Evolutionary conservation across 1,284 basidiomycete genomes (phyloP).

Genomic region (Naganishia sp.): DNA sequence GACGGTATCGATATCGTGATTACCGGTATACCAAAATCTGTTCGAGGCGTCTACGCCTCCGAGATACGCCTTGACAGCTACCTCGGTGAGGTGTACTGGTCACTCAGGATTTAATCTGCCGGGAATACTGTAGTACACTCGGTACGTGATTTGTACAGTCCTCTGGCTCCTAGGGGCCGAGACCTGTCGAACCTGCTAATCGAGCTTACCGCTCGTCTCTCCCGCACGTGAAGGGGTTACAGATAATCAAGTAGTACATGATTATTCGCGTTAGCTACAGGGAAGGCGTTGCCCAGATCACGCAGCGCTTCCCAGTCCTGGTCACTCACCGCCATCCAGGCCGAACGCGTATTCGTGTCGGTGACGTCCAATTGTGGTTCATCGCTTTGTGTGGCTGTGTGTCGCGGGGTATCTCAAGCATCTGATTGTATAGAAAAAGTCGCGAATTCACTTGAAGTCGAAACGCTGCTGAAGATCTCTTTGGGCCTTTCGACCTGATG

Average conservation of each 20-base stretch:
- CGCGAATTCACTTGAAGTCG: too few species aligned
- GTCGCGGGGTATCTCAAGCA: too few species aligned
- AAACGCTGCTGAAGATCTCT: too few species aligned
- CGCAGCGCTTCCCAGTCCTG: conserved; percentile 1
- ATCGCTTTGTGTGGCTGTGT: too few species aligned
- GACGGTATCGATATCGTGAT: background rate
- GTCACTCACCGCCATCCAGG: too few species aligned
- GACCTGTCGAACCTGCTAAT: background rate
- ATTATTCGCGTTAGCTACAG: background rate
- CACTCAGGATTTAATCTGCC: background rate
- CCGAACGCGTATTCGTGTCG: background rate
- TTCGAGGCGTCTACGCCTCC: background rate
- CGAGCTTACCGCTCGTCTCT: background rate
- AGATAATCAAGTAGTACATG: background rate
- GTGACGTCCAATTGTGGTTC: background rate
- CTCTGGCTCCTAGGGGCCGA: background rate
- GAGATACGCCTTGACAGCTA: background rate
- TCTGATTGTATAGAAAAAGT: too few species aligned
- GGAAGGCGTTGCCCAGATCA: background rate
- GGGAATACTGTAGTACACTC: background rate
- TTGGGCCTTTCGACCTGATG: too few species aligned
- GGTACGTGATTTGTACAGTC: background rate
- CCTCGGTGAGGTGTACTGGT: background rate
- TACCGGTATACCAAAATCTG: background rate
- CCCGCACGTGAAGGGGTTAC: conserved; percentile 4